A percentile compares a stretch with the other conserved stretches of the same genome.
These are phyloP conservation scores for Cordyceps fumosorosea DNA, from an alignment of 2,329 filamentous ascomycete species.

Conservation along the genomic window DNA sequence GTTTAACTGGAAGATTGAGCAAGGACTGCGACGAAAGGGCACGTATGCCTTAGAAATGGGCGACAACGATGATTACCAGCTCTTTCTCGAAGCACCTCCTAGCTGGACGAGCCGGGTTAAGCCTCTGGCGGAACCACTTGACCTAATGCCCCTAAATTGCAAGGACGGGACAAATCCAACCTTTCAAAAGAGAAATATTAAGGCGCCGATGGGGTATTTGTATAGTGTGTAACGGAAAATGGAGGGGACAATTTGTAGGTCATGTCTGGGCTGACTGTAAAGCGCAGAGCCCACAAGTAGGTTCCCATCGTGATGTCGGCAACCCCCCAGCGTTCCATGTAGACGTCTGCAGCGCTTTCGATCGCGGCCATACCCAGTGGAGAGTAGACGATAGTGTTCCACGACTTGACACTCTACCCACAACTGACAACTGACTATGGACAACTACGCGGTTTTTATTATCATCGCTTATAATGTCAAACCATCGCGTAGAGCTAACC, in stretches of 20 bases:
- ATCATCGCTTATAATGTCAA: too few relatives aligned
- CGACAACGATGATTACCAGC: not conserved
- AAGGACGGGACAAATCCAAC: not conserved
- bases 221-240: not conserved
- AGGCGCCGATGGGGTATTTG: not conserved
- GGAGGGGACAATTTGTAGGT: not conserved
- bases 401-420: not conserved
- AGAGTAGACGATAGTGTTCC: not conserved
- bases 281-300: not conserved
- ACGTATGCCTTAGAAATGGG: not conserved
- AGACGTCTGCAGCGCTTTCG: not conserved
- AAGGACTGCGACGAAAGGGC: not conserved
- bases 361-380: not conserved
- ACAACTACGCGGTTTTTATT: too few relatives aligned
- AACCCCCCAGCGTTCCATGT: not conserved
- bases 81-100: not conserved
- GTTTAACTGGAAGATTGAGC: conserved; percentile 3
- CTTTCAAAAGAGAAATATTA: not conserved
- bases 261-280: not conserved
- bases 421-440: too few relatives aligned
- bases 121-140: conserved; percentile 5
- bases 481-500: too few relatives aligned
- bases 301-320: not conserved
- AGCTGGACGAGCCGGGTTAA: not conserved
- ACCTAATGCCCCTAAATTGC: not conserved